Conservation (phyloP, 768 basidiomycete species). For the Baorangia bicolor region DNA sequence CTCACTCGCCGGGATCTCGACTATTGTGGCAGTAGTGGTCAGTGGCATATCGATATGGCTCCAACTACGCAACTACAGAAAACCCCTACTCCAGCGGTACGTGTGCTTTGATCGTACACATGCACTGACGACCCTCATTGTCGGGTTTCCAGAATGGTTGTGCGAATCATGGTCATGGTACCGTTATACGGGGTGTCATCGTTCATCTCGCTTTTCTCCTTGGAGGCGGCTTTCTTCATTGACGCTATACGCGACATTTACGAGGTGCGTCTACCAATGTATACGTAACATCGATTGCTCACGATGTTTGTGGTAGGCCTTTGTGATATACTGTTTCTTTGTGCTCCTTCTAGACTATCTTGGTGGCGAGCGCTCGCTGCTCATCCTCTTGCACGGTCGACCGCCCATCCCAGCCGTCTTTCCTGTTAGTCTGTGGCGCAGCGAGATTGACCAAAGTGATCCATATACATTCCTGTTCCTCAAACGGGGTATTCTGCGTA, state of each 20-base stretch:
- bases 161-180: slow-evolving; percentile 96
- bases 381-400: slow-evolving; percentile 90
- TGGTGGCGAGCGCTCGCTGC: slow-evolving; percentile 90
- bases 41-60: slow-evolving; percentile 74
- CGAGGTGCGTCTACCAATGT: slow-evolving; percentile 57
- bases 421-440: slow-evolving; percentile 78
- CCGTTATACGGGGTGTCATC: slow-evolving; percentile 91
- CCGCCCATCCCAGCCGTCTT: slow-evolving; percentile 86
- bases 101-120: background rate
- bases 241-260: slow-evolving; percentile 95
- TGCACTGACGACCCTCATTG: slow-evolving; percentile 4
- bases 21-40: slow-evolving; percentile 68
- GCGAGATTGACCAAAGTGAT: slow-evolving; percentile 90
- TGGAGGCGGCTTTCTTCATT: slow-evolving; percentile 95
- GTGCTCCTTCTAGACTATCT: slow-evolving; percentile 77
- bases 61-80: slow-evolving; percentile 85
- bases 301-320: slow-evolving; percentile 52
- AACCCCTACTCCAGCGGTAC: slow-evolving; percentile 77
- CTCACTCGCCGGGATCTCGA: slow-evolving; percentile 57
- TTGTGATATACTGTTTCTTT: slow-evolving; percentile 94
- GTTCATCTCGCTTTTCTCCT: slow-evolving; percentile 88
- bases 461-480: slow-evolving; percentile 92
- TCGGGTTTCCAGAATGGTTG: slow-evolving; percentile 62
- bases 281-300: background rate
- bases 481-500: slow-evolving; percentile 94